Evolutionary conservation across 208 protist species (phyloP), one percentile per base, ranked within the genome.

Genomic region (Leishmania aethiopica): DNA sequence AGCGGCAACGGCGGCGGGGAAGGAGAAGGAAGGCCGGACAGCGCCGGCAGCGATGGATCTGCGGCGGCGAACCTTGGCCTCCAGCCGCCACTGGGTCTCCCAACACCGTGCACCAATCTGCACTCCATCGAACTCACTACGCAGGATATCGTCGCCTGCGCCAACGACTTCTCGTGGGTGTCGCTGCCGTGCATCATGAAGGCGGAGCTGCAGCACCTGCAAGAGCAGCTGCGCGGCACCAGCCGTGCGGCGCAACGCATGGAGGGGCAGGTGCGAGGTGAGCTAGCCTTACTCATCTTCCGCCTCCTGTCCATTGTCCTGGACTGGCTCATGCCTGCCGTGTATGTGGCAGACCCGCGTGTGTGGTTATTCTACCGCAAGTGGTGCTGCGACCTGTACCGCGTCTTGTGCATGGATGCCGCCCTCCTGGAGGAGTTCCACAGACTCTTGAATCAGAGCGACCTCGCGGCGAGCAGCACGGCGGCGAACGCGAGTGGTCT

Each of bases 331-430:
- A 91, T 97, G 84, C 94, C 94, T 40, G 93, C 90, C 45, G 91
- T 92, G 59, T 90, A 91, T 64, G 84, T 89, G 28, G 87, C 87
- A 19, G 89, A 95, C 78, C 80, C 66, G 11, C 91, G 91, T 62
- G 80, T 84, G 45, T 84, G 84, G 75, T 49, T 97, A 17, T 96
- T 95, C 80, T 97, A 96, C 82, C 90, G 91, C 40, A 95, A 94
- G 78, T 97, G 94, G 93, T 82, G 94, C 53, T 96, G 92, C 78
- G 93, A 95, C 71, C 80, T 95, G 42, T 97, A 96, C 79, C 87
- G 89, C 28, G 77, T 96, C 40, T 77, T 97, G 77, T 89, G 87
- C 78, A 83, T 78, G 62, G 84, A 93, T 60, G 89, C 92, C 67
- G 86, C 84, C 28, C 77, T 97, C 64, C 80, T 97, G 35, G 84